Conservation (phyloP, 2,329 filamentous ascomycete genomes). For the Fusarium hostae region DNA sequence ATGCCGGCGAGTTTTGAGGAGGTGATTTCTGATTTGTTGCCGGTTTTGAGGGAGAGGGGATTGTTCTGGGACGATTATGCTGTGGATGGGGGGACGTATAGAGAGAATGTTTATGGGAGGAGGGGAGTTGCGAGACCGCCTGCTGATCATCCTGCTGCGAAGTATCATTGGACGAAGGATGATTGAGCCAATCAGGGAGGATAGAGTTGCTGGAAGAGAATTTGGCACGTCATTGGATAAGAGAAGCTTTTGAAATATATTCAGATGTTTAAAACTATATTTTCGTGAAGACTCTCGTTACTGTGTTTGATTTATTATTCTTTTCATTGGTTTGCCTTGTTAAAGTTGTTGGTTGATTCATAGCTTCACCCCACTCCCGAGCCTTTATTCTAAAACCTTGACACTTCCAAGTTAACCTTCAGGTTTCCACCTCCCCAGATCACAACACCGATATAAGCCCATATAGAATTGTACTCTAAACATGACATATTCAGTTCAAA, state of each 20-base stretch:
- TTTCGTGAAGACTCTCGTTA: no score
- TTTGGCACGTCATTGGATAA: neutral
- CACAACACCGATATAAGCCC: no score
- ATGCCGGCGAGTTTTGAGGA: conserved; percentile 73
- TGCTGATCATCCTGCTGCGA: conserved; percentile 53
- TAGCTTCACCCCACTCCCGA: neutral
- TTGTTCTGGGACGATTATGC: conserved; percentile 64
- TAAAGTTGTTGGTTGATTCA: neutral
- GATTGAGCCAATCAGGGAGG: neutral
- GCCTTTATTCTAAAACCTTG: neutral
- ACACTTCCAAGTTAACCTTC: neutral
- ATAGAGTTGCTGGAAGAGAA: neutral
- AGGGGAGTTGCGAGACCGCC: conserved; percentile 50
- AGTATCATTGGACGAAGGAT: conserved; percentile 54
- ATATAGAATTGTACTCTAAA: no score
- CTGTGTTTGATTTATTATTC: neutral
- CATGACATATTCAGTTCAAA: fast-evolving
- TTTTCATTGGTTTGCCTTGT: no score
- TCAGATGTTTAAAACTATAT: neutral
- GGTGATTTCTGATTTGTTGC: conserved; percentile 70
- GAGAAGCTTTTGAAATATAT: fast-evolving
- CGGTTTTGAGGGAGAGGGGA: conserved; percentile 68
- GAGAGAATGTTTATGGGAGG: conserved; percentile 55
- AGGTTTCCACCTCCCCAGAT: neutral
- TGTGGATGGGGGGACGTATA: conserved; percentile 55